Base-by-base conservation (phyloP, 2,329 filamentous ascomycete species). In the Diaporthe sp. region DNA sequence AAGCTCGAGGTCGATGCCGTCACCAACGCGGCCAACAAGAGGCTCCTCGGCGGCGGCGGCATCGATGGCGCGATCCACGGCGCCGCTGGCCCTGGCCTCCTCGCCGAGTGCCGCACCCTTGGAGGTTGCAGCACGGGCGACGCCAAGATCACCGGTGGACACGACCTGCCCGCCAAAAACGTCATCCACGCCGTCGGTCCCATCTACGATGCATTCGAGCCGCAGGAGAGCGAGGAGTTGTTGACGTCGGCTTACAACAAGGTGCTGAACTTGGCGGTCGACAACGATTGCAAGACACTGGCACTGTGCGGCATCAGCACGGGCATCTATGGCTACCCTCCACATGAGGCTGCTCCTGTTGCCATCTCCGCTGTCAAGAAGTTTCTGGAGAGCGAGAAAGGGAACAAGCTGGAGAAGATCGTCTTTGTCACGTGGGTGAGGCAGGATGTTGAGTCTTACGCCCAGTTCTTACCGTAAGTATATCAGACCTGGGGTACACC, bases 121-220 rank as follows among this genome's bases (percentile, higher is more conserved):
- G 81, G 87, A 63, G 94, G 95, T 68, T 98, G 96, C 82, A 82
- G 78, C 2, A 96, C 94, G 0, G 96, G 97, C 68, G 86, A 89
- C 35, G 94, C 95, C 35, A 96, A 96, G 82, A 95, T 98, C 79
- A 98, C 97, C 0, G 82, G 85, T 47, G 96, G 92, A 12, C 95
- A 97, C 83, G 79, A 90, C 0, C 86, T 98, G 32, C 95, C 95
- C 0, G 93, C 92, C 79, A 88, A 90, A 73, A 92, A 94, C 77
- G 90, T 98, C 78, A 97, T 98, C 72, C 97, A 98, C 82, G 91
- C 97, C 25, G 96, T 98, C 4, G 97, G 97, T 0, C 97, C 97
- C 0, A 84, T 97, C 39, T 98, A 96, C 83, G 78, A 85, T 70
- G 78, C 78, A 0, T 79, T 82, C 4, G 81, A 86, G 25, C 80